Conservation (phyloP, 2,329 filamentous ascomycete species). For the Neonectria coccinea region DNA sequence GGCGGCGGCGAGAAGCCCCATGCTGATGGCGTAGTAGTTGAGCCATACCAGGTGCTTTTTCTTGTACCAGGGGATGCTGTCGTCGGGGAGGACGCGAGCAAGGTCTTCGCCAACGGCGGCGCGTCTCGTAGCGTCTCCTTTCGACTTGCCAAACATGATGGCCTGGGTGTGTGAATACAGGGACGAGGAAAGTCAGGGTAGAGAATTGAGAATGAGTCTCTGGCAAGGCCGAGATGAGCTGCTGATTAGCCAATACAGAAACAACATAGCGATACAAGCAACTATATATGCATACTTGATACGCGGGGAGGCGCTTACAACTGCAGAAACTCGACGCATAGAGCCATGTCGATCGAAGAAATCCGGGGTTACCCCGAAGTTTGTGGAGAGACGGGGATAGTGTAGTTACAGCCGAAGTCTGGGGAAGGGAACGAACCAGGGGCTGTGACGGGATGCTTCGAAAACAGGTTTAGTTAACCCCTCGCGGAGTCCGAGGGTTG, state of each 20-base stretch:
- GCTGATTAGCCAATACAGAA: no score
- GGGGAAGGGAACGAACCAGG: neutral
- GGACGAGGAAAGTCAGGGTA: neutral
- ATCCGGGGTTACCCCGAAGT: neutral
- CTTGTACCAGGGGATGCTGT: constrained; percentile 33
- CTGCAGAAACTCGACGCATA: neutral
- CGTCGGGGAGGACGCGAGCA: constrained; percentile 27
- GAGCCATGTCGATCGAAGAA: neutral
- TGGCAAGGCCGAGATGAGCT: neutral
- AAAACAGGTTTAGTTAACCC: neutral
- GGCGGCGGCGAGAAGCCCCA: constrained; percentile 24
- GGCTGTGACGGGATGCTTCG: neutral
- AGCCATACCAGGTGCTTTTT: constrained; percentile 28
- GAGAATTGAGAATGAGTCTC: neutral
- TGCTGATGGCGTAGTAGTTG: constrained; percentile 29
- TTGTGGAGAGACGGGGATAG: no score
- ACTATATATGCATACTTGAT: neutral
- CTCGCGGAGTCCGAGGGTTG: neutral
- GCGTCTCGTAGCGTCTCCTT: neutral
- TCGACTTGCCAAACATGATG: constrained; percentile 15
- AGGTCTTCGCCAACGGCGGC: constrained; percentile 29
- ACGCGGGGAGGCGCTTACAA: neutral
- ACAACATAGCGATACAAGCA: neutral
- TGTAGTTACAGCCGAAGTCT: neutral
- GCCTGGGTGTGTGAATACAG: neutral